These are phyloP conservation scores for Cyclotella choctawhatcheeana DNA, from an alignment of 108 stramenopile species.

Conservation along the genomic window DNA sequence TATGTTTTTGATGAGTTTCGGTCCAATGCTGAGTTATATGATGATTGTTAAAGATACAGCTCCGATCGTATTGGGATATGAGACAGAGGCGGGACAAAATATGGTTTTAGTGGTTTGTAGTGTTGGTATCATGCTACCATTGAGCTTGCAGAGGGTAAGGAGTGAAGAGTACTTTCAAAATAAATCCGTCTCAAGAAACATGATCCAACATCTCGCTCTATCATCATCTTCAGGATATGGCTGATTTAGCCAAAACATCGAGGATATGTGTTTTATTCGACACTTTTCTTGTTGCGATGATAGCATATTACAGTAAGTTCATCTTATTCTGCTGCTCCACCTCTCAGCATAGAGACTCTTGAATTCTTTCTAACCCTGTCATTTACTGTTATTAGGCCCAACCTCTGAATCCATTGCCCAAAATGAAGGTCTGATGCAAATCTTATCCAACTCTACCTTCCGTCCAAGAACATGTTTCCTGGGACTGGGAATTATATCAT, in stretches of 20 bases:
- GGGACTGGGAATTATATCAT: conserved; percentile 52
- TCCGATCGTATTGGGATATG: conserved; percentile 65
- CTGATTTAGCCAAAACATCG: conserved; percentile 72
- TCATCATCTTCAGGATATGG: conserved; percentile 79
- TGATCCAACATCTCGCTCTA: no score
- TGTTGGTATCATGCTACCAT: conserved; percentile 63
- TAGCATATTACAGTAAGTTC: conserved; percentile 49
- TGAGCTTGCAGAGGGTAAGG: conserved; percentile 67
- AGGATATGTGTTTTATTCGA: conserved; percentile 48
- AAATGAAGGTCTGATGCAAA: conserved; percentile 36
- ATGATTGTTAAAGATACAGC: conserved; percentile 90
- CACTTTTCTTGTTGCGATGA: conserved; percentile 63
- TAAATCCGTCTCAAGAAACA: no score
- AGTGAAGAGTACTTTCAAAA: no score
- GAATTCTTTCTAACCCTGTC: conserved; percentile 32
- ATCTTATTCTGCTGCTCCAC: no score
- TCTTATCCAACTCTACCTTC: conserved; percentile 34
- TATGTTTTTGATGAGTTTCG: conserved; percentile 87
- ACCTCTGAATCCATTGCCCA: conserved; percentile 21
- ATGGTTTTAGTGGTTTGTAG: conserved; percentile 60
- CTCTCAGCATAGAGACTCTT: no score
- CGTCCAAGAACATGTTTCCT: conserved; percentile 43
- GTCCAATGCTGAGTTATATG: conserved; percentile 81
- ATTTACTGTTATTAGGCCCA: conserved; percentile 43
- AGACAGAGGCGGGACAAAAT: conserved; percentile 42